These are phyloP conservation scores for Colletotrichum cereale DNA, from an alignment of 2,329 filamentous ascomycete species.

Conservation along the genomic window DNA sequence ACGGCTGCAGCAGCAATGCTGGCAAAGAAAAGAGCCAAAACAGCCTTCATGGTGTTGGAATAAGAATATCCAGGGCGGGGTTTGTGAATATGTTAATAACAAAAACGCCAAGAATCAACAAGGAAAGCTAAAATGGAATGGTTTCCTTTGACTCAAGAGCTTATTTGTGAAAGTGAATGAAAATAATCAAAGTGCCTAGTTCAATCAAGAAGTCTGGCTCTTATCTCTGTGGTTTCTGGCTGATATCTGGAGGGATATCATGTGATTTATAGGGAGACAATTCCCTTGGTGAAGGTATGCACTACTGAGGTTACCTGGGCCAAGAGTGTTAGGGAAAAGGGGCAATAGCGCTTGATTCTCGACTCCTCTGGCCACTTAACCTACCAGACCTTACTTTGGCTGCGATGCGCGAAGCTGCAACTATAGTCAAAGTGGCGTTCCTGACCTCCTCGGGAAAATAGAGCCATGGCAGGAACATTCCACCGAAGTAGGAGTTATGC, in stretches of 20 bases:
- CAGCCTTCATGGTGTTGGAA: conserved; percentile 17
- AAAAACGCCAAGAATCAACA: not conserved
- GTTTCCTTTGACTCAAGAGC: not conserved
- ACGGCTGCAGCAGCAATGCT: conserved; percentile 24
- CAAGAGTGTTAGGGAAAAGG: not conserved
- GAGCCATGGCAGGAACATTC: not conserved
- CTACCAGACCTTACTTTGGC: not conserved
- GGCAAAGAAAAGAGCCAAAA: conserved; percentile 29
- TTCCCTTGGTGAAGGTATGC: not conserved
- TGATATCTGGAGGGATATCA: not conserved
- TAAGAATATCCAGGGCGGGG: not conserved
- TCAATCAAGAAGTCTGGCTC: conserved; percentile 10
- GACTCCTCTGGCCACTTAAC: not conserved
- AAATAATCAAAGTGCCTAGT: conserved; percentile 21
- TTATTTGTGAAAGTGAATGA: not conserved
- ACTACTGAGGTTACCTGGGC: accelerated
- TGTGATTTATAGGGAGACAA: conserved; percentile 6
- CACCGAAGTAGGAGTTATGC: not conserved
- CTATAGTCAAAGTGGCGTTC: not conserved
- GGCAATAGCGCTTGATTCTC: not conserved
- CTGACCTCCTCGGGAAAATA: conserved; percentile 11
- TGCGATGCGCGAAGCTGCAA: not conserved
- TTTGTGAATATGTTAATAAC: not conserved
- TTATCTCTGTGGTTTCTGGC: not conserved
- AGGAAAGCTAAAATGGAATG: not conserved